Base-by-base conservation (phyloP, 2,329 filamentous ascomycete genomes). In the Periconia sp. region DNA sequence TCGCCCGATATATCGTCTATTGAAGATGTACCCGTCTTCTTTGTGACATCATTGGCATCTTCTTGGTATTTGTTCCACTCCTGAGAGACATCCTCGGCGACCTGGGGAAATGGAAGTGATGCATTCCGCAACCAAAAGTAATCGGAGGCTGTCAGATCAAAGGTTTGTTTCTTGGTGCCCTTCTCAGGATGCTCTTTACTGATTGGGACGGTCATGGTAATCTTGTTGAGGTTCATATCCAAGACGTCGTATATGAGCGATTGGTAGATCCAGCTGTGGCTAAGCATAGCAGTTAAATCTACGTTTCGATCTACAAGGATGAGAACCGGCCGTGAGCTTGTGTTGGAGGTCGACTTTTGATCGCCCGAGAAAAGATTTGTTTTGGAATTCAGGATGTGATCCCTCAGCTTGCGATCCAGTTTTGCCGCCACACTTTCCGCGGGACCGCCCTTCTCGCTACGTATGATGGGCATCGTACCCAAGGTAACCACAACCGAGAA, bases 401-500 rank as follows among this genome's bases (percentile, higher is more conserved):
- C 94, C 66, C 94, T 87, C 19, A 99, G 84, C 74, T 97, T 99
- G 55, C 94, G 87, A 72, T 99, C 94, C 20, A 99, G 85, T 69
- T 96, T 96, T 14, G 90, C 90, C 14, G 92, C 89, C 61, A 99
- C 95, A 81, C 96, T 89, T 71, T 97, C 93, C 14, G 94, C 93
- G 3, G 94, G 91, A 35, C 91, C 92, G 47, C 89, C 91, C 71
- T 94, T 96, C 7, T 94, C 92, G 69, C 91, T 97, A 61, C 94
- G 83, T 66, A 99, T 97, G 62, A 99, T 92, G 7, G 94, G 94
- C 62, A 99, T 96, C 2, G 92, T 87, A 88, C 92, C 93, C 91
- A 97, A 96, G 6, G 94, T 99, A n/a, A 96, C 94, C 55, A 94
- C 88, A 46, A 99, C 94, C 59, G 92, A 97, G 76, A 97, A 99